A percentile compares a stretch with the other conserved stretches of the same genome.
phyloP scores from a whole-genome alignment of 2,329 filamentous ascomycete genomes.

The Pseudogymnoascus sp. region DNA sequence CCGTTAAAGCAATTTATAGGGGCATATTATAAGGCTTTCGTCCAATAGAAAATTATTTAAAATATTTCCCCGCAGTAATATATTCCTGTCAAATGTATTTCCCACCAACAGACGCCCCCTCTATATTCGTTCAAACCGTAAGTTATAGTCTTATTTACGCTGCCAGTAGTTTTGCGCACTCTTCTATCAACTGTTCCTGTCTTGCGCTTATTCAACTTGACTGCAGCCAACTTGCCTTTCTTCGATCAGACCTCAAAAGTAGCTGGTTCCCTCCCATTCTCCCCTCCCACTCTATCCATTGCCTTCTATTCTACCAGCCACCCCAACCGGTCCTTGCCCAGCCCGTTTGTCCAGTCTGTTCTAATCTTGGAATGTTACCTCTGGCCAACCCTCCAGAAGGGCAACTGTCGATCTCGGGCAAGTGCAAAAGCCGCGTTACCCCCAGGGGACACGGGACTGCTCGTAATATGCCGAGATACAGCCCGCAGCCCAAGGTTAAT shows the following conservation, averaged over 20 bases:
- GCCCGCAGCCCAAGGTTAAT: background rate
- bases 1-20: background rate
- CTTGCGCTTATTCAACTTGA: background rate
- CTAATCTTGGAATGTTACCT: background rate
- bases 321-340: background rate
- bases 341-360: background rate
- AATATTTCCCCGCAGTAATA: constrained; percentile 4
- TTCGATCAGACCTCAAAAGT: background rate
- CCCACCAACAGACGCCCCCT: background rate
- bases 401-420: background rate
- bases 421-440: constrained; percentile 4
- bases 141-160: background rate
- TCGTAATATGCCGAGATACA: background rate
- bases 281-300: background rate
- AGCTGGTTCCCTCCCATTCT: background rate
- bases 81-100: background rate
- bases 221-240: background rate
- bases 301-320: background rate
- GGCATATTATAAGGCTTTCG: background rate
- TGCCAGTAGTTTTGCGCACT: background rate
- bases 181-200: background rate
- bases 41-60: background rate
- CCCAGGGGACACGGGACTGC: background rate
- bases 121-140: background rate
- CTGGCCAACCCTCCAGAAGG: background rate